Conservation (phyloP, 177 flowering plant species). For the Telopea speciosissima region DNA sequence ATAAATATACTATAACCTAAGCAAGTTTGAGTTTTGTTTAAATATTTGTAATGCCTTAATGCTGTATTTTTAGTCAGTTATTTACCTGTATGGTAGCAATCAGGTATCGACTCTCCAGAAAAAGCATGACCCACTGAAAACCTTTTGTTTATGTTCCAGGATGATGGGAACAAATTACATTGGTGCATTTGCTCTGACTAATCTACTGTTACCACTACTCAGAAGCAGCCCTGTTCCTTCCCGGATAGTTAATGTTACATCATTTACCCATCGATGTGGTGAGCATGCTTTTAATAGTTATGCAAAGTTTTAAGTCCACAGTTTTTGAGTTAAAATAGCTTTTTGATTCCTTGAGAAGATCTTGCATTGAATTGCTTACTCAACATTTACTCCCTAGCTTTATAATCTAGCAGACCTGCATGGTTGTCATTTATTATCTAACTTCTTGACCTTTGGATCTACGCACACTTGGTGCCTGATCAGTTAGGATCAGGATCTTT, state of each 20-base stretch:
- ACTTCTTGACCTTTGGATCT: too few relatives aligned
- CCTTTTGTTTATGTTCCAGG: slow-evolving; percentile 34
- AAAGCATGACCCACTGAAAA: slow-evolving; percentile 8
- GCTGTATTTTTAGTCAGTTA: neutral
- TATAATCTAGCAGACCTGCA: neutral
- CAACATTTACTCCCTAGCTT: neutral
- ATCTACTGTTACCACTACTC: slow-evolving; percentile 73
- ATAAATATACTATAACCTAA: neutral
- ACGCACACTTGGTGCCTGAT: too few relatives aligned
- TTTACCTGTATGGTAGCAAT: neutral
- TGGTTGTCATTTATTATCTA: neutral
- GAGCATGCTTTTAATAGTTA: slow-evolving; percentile 16
- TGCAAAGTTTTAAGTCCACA: neutral
- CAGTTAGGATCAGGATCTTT: too few relatives aligned
- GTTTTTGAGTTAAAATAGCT: too few relatives aligned
- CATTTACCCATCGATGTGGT: slow-evolving; percentile 89
- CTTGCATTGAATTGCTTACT: neutral
- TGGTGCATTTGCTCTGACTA: slow-evolving; percentile 76
- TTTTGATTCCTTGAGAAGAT: neutral
- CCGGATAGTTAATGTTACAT: slow-evolving; percentile 78
- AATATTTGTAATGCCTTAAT: neutral
- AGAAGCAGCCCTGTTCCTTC: slow-evolving; percentile 64
- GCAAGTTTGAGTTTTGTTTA: neutral
- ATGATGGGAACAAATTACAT: slow-evolving; percentile 86
- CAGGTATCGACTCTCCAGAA: too few relatives aligned